Evolutionary conservation across 1,284 basidiomycete species (phyloP), one percentile per base, ranked within the genome.

Genomic region (Ustilago trichophora): DNA sequence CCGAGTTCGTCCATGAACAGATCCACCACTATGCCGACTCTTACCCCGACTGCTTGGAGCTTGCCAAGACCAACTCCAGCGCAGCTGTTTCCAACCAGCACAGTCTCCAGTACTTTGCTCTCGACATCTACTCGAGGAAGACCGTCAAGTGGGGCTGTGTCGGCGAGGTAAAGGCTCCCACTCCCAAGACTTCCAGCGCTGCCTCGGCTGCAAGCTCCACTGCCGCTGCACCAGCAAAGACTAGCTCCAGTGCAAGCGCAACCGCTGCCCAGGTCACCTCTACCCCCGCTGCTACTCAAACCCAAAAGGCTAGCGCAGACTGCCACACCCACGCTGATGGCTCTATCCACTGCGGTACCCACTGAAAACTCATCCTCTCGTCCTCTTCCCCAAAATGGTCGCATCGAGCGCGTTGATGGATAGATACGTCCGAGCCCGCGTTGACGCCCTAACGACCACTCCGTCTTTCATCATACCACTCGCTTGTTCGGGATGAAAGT

Each of bases 91-190:
- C 59, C 37, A 83, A 84, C 72, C 82, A 81, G 22, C 77, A 83
- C 57, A 75, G 79, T 4, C 64, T 83, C 22, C 83, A 84, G 66
- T 82, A 82, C 71, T 84, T 82, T 63, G 80, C 82, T 3, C n/a
- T 63, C 47, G 77, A 83, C 46, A 79, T 82, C 27, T 83, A 80
- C 62, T 79, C 75, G n/a, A 49, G 78, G 31, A 80, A 81, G 42
- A 70, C 82, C 15, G 80, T 75, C 25, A 57, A 73, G 31, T 80
- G 81, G 18, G 82, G 57, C 1, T 73, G 72, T 32, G 35, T 63
- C 0, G 68, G 58, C 1, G 46, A 47, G 13, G 27, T 60, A n/a
- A n/a, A n/a, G n/a, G n/a, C n/a, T n/a, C n/a, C n/a, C n/a, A n/a
- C n/a, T n/a, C n/a, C n/a, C n/a, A n/a, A n/a, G n/a, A n/a, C n/a